These are phyloP conservation scores for Volvox carteri DNA, from an alignment of 163 green algal species.

Conservation along the genomic window DNA sequence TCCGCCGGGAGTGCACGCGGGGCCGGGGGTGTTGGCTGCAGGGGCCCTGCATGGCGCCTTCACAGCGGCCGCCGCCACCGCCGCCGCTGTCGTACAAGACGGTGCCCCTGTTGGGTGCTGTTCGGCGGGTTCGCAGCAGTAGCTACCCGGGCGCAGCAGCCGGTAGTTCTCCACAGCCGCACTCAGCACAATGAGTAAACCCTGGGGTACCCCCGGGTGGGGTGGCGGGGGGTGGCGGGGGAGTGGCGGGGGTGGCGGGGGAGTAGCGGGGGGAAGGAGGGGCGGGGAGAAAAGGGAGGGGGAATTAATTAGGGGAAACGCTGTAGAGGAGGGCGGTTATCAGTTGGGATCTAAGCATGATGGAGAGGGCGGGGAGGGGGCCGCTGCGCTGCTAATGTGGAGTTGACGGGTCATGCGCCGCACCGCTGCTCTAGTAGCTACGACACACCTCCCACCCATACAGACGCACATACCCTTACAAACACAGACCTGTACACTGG, in stretches of 20 bases:
- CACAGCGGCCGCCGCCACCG: too few species aligned
- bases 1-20: not conserved
- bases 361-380: not conserved
- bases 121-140: not conserved
- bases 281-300: not conserved
- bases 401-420: not conserved
- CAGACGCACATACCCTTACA: not conserved
- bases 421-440: not conserved
- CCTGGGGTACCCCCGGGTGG: not conserved
- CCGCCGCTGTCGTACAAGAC: not conserved
- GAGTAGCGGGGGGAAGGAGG: not conserved
- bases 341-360: not conserved
- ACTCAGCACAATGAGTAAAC: conserved; percentile 17
- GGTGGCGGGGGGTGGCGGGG: not conserved
- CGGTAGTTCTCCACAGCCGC: conserved; percentile 26
- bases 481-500: not conserved
- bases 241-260: not conserved
- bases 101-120: not conserved
- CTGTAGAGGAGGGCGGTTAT: not conserved
- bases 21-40: not conserved
- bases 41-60: not conserved
- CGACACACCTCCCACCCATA: not conserved
- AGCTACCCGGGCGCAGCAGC: not conserved
- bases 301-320: not conserved
- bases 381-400: not conserved